Evolutionary conservation across 768 basidiomycete species (phyloP).

Genomic region (Hirschioporus abietinus): DNA sequence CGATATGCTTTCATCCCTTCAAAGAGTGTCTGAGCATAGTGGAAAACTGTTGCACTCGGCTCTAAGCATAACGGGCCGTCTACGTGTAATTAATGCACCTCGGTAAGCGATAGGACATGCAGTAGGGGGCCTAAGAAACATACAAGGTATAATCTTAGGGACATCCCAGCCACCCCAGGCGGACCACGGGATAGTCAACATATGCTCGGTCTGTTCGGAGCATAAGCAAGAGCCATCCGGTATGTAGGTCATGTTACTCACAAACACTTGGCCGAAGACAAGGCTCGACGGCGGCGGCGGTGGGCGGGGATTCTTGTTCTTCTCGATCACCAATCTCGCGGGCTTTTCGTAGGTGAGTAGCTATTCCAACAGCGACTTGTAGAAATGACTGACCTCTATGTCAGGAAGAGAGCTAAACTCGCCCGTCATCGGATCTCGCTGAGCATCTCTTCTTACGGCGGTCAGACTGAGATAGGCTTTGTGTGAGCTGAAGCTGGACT

Average conservation of each 20-base stretch:
- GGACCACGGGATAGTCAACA: constrained; percentile 75
- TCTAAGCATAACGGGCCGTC: constrained; percentile 72
- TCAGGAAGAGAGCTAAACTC: constrained; percentile 42
- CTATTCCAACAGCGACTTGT: not conserved
- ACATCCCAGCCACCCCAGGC: constrained; percentile 70
- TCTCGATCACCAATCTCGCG: not conserved
- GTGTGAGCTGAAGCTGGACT: not conserved
- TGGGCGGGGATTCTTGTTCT: constrained; percentile 14
- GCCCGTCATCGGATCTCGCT: constrained; percentile 43
- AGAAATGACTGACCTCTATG: constrained; percentile 42
- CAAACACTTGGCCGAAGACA: constrained; percentile 83
- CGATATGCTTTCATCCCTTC: constrained; percentile 96
- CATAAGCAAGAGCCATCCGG: constrained; percentile 9
- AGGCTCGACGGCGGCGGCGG: constrained; percentile 63
- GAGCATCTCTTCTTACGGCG: not conserved
- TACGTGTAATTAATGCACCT: constrained; percentile 19
- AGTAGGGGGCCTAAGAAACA: constrained; percentile 22
- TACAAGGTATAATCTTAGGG: constrained; percentile 82
- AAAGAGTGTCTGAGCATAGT: constrained; percentile 89
- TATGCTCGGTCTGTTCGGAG: constrained; percentile 68
- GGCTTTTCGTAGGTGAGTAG: not conserved
- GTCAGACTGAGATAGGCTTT: not conserved
- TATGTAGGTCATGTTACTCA: constrained; percentile 30
- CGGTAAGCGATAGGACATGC: not conserved
- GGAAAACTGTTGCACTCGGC: constrained; percentile 79